Conservation (phyloP, 2,329 filamentous ascomycete species). For the Cladosporium colombiae region DNA sequence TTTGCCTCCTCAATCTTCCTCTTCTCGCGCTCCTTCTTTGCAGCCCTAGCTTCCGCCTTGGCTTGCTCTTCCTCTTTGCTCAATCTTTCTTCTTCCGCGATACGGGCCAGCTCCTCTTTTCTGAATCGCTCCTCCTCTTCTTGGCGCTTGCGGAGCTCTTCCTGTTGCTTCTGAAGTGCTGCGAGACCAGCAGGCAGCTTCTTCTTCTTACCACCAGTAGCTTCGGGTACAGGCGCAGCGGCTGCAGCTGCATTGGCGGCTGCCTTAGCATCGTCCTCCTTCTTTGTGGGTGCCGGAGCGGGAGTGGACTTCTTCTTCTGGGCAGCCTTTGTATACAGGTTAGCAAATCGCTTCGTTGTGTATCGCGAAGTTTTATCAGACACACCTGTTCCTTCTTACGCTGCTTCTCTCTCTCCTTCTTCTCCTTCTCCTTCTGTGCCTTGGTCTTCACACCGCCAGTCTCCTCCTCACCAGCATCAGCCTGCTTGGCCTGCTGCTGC, state of each 20-base stretch:
- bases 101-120: conserved; percentile 65
- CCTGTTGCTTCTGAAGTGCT: conserved; percentile 78
- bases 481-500: conserved; percentile 42
- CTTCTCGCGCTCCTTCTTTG: conserved; percentile 84
- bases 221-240: conserved; percentile 44
- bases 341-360: not conserved
- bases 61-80: conserved; percentile 68
- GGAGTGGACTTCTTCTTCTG: conserved; percentile 73
- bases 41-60: conserved; percentile 70
- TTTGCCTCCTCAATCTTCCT: conserved; percentile 84
- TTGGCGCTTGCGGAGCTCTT: conserved; percentile 66
- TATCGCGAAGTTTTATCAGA: conserved; percentile 50
- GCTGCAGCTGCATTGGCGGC: conserved; percentile 53
- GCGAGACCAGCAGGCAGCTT: conserved; percentile 77
- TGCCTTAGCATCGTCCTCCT: conserved; percentile 34
- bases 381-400: conserved; percentile 84
- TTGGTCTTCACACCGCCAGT: conserved; percentile 81
- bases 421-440: conserved; percentile 97
- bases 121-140: conserved; percentile 62
- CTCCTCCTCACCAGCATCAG: conserved; percentile 55
- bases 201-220: conserved; percentile 73
- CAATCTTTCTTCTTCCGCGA: conserved; percentile 65
- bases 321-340: conserved; percentile 58
- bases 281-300: conserved; percentile 35
- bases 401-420: conserved; percentile 98